These are phyloP conservation scores for Sonneratia alba DNA, from an alignment of 345 rosid genomes.

Conservation along the genomic window DNA sequence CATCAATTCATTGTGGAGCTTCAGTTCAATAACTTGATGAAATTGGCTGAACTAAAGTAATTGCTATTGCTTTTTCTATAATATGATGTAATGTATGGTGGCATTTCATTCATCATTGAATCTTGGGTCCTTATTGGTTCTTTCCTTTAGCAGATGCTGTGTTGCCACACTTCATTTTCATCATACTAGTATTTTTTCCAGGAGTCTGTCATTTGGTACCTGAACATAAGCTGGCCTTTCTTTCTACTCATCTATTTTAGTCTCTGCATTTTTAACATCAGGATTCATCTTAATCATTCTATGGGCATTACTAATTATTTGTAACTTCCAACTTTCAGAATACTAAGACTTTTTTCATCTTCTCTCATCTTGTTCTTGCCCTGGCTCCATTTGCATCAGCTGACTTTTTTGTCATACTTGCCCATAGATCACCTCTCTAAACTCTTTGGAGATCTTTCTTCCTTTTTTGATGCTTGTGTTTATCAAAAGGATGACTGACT, in stretches of 20 bases:
- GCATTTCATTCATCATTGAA: not conserved
- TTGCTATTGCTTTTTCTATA: not conserved
- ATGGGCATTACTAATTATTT: too few relatives aligned
- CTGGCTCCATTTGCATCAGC: too few relatives aligned
- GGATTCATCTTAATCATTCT: not conserved
- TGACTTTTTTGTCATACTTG: too few relatives aligned
- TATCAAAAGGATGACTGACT: not conserved
- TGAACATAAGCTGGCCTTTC: not conserved
- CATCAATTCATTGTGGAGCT: not conserved
- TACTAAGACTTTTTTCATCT: too few relatives aligned
- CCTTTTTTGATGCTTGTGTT: too few relatives aligned
- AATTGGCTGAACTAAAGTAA: not conserved
- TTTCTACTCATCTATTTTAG: not conserved
- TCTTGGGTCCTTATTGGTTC: not conserved
- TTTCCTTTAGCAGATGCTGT: not conserved
- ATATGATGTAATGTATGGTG: not conserved
- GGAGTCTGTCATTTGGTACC: not conserved
- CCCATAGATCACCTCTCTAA: too few relatives aligned
- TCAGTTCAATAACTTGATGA: not conserved
- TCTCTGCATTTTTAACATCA: not conserved
- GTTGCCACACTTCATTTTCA: not conserved
- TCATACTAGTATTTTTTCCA: not conserved
- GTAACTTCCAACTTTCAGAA: too few relatives aligned
- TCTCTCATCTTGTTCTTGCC: too few relatives aligned
- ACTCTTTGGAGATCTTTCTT: too few relatives aligned